Evolutionary conservation across 306 rosid species (phyloP).

Genomic region (Vachellia pachyceras): DNA sequence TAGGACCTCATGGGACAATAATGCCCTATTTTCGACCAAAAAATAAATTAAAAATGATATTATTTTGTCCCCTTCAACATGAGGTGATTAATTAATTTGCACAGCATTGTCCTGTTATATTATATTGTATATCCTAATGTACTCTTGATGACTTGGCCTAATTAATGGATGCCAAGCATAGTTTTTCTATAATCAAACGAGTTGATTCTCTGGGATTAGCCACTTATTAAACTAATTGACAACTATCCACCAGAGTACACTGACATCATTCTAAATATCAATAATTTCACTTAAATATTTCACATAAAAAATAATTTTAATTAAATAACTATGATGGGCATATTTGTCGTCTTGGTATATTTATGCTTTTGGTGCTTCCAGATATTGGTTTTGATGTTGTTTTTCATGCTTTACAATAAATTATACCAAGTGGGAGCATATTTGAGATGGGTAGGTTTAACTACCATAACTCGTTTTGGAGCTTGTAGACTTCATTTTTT

Average conservation of each 20-base stretch:
- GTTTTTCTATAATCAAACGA: background rate
- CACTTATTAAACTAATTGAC: slow-evolving; percentile 14
- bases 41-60: background rate
- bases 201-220: slow-evolving; percentile 9
- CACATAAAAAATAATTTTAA: background rate
- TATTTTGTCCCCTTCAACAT: background rate
- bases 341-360: background rate
- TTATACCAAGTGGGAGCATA: slow-evolving; percentile 34
- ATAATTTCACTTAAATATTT: background rate
- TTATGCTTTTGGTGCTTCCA: slow-evolving; percentile 3
- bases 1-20: background rate
- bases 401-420: slow-evolving; percentile 31
- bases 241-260: background rate
- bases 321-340: background rate
- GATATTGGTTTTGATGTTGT: slow-evolving; percentile 41
- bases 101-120: background rate
- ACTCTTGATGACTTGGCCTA: background rate
- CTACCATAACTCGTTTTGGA: slow-evolving; percentile 7
- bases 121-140: background rate
- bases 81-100: background rate
- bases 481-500: background rate
- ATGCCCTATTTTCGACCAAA: background rate
- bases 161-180: background rate
- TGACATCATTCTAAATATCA: background rate
- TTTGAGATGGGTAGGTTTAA: slow-evolving; percentile 34